Base-by-base conservation (phyloP, 176 grass and related monocot species). In the Cocos nucifera region DNA sequence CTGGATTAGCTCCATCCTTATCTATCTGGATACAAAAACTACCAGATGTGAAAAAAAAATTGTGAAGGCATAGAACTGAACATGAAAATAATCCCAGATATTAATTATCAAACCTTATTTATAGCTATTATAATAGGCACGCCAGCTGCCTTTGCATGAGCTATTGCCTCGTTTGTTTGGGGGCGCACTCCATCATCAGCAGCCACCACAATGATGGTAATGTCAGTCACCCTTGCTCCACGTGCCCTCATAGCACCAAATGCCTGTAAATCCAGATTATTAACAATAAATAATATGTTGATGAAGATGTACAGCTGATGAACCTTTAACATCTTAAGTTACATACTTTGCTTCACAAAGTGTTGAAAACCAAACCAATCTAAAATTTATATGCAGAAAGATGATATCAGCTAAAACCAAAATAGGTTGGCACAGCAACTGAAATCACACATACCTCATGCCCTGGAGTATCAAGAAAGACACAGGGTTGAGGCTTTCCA, bases 191-290 rank as follows among this genome's bases (percentile, higher is more conserved):
- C 92, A 80, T 97, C 92, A 80, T 91, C 92, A 73, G 76, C 92
- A 65, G 92, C 84, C 25, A 97, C 92, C 4, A 97, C 92, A 74
- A 97, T 83, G 58, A 97, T 85, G 70, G 75, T 77, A 15, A 97
- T 88, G 78, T 97, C 92, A 39, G 92, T 97, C 73, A 97, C 78
- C 60, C 79, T 80, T 50, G 92, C 92, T 69, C 92, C 92, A 51
- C 92, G 76, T 67, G 92, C 92, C 73, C 92, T 90, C 92, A 97
- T 97, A 50, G 92, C 92, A 81, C 92, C 87, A 88, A 97, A 97
- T 14, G 92, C 92, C 92, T 96, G 69, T 53, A 30, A 27, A 35
- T 21, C 62, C 56, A 60, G 56, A 83, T 72, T 59, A 29, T 22
- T 18, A 53, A 51, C 1, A 28, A 6, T n/a, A 15, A 51, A 9